Base-by-base conservation (phyloP, 345 rosid species). In the Gossypium turneri region DNA sequence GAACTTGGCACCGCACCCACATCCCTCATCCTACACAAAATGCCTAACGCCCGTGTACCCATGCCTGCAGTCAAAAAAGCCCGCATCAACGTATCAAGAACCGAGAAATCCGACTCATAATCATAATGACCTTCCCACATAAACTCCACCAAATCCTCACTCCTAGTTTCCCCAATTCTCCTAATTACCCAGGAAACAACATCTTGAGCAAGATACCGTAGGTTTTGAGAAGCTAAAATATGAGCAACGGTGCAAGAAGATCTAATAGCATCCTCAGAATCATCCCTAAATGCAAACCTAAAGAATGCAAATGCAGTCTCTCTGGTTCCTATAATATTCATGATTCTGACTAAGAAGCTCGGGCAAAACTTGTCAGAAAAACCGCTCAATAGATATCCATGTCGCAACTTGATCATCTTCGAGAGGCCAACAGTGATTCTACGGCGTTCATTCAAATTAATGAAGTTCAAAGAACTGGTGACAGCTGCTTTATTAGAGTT, bases 71-170 rank as follows among this genome's bases (percentile, higher is more conserved):
- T 85, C 82, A 89, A 60, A 77, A 86, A 91, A 16, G 85, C 81
- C 20, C 89, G 84, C 97, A 91, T 81, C 19, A 91, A 84, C 0
- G 89, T 85, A 66, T 91, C 87, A 6, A 89, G 92, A 44, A 91
- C 85, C 0, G 86, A 82, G 75, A 88, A 91, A 85, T 88, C 89
- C 0, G 91, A 89, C 72, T 87, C 90, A 13, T 77, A 91, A 29
- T 24, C 69, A 52, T n/a, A 51, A 75, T 85, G 91, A 75, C 79
- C 79, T 12, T 12, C 78, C 92, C 92, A 91, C 94, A 91, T 86
- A 76, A 86, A 75, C 58, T 79, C 85, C 69, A 87, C 91, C 73
- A 89, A 73, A 16, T 77, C 86, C 73, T 75, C 73, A 77, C 86
- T 83, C 85, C 84, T 80, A 56, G 9, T 19, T 41, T 72, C 71